phyloP scores from a whole-genome alignment of 305 asterid genomes.

The Rubia balearica region DNA sequence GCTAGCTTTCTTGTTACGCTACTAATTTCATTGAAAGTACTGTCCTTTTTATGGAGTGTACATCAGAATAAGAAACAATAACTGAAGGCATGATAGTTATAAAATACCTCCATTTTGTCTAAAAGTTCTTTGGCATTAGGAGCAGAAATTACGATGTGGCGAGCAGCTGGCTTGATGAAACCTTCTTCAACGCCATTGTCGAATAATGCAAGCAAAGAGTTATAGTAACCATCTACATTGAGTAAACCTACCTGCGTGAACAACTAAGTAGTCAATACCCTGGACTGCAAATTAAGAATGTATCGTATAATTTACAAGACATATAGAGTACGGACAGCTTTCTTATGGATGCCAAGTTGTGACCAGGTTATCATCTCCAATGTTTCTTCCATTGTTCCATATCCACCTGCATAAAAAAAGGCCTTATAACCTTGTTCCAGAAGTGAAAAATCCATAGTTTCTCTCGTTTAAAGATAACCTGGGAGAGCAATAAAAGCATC shows the following conservation, averaged over 20 bases:
- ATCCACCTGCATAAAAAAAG: conserved; percentile 58
- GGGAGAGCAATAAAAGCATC: conserved; percentile 98
- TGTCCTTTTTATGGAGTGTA: neutral
- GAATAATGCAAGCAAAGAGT: conserved; percentile 67
- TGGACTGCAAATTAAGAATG: neutral
- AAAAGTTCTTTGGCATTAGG: conserved; percentile 74
- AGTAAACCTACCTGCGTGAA: conserved; percentile 82
- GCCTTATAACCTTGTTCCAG: conserved; percentile 1
- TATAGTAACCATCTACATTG: conserved; percentile 86
- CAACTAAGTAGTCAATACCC: conserved; percentile 14
- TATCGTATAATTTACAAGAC: neutral
- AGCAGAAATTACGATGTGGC: conserved; percentile 83
- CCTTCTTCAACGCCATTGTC: conserved; percentile 98
- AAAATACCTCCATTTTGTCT: conserved; percentile 75
- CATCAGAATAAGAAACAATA: neutral
- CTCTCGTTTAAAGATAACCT: conserved; percentile 34
- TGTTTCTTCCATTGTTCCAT: conserved; percentile 95
- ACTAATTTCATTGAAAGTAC: neutral
- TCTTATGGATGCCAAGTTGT: conserved; percentile 91
- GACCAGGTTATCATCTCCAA: conserved; percentile 99
- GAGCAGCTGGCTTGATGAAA: conserved; percentile 82
- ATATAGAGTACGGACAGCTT: conserved; percentile 51
- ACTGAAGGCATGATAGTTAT: neutral
- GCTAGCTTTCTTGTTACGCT: neutral
- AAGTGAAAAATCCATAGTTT: neutral